Percentiles rank a stretch among this genome's conserved stretches.
Evolutionary conservation across 768 basidiomycete genomes (phyloP).

Genomic region (Tylopilus balloui): DNA sequence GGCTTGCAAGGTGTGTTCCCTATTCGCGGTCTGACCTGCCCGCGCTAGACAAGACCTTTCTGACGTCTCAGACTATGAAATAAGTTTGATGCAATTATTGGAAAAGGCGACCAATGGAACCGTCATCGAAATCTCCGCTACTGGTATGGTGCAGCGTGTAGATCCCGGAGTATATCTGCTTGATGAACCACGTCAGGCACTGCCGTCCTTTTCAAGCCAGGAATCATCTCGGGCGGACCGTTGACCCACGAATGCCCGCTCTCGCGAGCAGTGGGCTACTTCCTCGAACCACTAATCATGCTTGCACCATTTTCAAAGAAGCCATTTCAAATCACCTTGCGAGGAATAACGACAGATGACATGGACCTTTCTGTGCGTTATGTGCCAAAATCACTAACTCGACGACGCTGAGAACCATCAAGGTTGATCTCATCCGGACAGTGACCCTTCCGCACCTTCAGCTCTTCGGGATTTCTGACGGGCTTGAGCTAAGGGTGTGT

Average conservation of each 20-base stretch:
- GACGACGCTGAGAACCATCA: slow-evolving; percentile 3
- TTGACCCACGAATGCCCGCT: slow-evolving; percentile 84
- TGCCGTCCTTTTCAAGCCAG: slow-evolving; percentile 86
- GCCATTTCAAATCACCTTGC: slow-evolving; percentile 73
- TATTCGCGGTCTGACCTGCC: background rate
- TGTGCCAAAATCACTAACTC: slow-evolving; percentile 8
- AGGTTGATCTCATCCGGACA: slow-evolving; percentile 88
- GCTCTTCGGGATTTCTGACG: slow-evolving; percentile 84
- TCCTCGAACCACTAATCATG: slow-evolving; percentile 84
- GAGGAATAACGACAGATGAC: slow-evolving; percentile 90
- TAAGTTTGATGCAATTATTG: slow-evolving; percentile 79
- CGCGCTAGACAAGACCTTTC: background rate
- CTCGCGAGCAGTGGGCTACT: slow-evolving; percentile 90
- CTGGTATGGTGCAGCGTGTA: slow-evolving; percentile 50
- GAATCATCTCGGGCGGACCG: slow-evolving; percentile 79
- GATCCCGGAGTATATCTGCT: background rate
- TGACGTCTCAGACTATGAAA: slow-evolving; percentile 71
- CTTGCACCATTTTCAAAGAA: slow-evolving; percentile 92
- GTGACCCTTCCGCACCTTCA: slow-evolving; percentile 90
- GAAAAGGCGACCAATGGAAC: slow-evolving; percentile 94
- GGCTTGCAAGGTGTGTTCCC: slow-evolving; percentile 72
- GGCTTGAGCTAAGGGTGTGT: slow-evolving; percentile 79
- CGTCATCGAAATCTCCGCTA: slow-evolving; percentile 92
- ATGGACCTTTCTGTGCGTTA: slow-evolving; percentile 79
- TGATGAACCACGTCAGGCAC: slow-evolving; percentile 57